A percentile compares a stretch with the other conserved stretches of the same genome.
phyloP scores from a whole-genome alignment of 176 grass and related monocot genomes.

The Triticum aestivum region IWGSC_CS_RefSeq_v2.1 NC_057812.1:711075422-711075921 shows the following conservation, averaged over 20 bases:
- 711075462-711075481: too few species aligned
- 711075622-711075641: too few species aligned
- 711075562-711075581: too few species aligned
- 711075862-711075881: slow-evolving; percentile 65
- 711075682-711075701: slow-evolving; percentile 29
- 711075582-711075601: too few species aligned
- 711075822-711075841: slow-evolving; percentile 60
- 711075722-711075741: slow-evolving; percentile 23
- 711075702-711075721: slow-evolving; percentile 48
- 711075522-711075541: too few species aligned
- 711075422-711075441: too few species aligned
- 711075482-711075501: too few species aligned
- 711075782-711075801: slow-evolving; percentile 63
- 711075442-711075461: too few species aligned
- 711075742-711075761: slow-evolving; percentile 39
- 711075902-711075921: slow-evolving; percentile 37
- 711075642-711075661: neutral
- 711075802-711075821: slow-evolving; percentile 51
- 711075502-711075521: too few species aligned
- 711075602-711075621: too few species aligned
- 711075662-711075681: neutral
- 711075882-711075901: slow-evolving; percentile 63
- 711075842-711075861: slow-evolving; percentile 72
- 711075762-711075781: slow-evolving; percentile 49
- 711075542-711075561: too few species aligned